A percentile compares a stretch with the other conserved stretches of the same genome.
phyloP scores from a whole-genome alignment of 2,329 filamentous ascomycete genomes.

The Lasiodiplodia theobromae region DNA sequence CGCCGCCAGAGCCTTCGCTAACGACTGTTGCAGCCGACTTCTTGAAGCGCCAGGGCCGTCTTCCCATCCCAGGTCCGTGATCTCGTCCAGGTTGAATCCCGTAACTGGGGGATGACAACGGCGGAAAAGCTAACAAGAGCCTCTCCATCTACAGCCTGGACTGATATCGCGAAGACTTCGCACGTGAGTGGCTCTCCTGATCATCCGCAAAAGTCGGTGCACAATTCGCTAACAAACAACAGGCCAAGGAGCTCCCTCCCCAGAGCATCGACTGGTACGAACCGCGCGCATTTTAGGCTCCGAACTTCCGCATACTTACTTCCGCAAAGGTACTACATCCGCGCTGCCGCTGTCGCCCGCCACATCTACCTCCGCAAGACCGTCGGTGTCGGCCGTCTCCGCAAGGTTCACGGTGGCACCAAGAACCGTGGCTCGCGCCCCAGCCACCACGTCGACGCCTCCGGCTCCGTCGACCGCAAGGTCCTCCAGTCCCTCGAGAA shows the following conservation, averaged over 20 bases:
- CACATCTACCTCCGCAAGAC: constrained; percentile 99
- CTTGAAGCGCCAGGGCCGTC: constrained; percentile 94
- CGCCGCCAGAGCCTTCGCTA: not conserved
- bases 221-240: constrained; percentile 39
- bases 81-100: constrained; percentile 60
- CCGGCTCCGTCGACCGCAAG: constrained; percentile 96
- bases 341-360: constrained; percentile 92
- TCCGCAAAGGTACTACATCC: constrained; percentile 69
- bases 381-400: constrained; percentile 95
- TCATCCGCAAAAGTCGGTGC: not conserved
- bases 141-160: constrained; percentile 78
- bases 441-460: constrained; percentile 94
- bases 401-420: constrained; percentile 88
- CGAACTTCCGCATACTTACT: not conserved
- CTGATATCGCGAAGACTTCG: constrained; percentile 96
- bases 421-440: constrained; percentile 96
- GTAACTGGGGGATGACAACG: constrained; percentile 56
- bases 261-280: constrained; percentile 98
- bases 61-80: constrained; percentile 82
- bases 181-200: constrained; percentile 28
- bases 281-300: not conserved
- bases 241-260: constrained; percentile 95
- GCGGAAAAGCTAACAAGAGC: constrained; percentile 49
- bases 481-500: constrained; percentile 97
- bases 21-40: constrained; percentile 65